Evolutionary conservation across 228 moss, liverwort and hornwort species (phyloP).

Genomic region (Sphagnum magellanicum): DNA sequence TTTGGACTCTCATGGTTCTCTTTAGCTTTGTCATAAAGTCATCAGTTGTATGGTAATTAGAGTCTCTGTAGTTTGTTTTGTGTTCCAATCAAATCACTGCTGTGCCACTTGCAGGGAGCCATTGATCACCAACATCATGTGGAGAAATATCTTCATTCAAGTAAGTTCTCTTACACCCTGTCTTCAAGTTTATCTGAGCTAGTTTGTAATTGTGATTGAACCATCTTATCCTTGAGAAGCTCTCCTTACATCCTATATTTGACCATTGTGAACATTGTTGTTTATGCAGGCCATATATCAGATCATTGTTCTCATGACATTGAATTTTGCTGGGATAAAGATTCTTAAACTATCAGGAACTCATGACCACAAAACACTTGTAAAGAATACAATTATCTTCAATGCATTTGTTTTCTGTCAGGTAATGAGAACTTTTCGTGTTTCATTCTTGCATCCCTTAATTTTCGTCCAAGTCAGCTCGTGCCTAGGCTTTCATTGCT

Average conservation of each 20-base stretch:
- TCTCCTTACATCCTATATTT: too few relatives aligned
- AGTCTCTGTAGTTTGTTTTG: too few relatives aligned
- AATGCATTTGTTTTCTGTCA: constrained; percentile 87
- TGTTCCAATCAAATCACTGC: background rate
- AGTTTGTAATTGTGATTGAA: too few relatives aligned
- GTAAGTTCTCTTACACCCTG: constrained; percentile 16
- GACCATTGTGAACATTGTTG: background rate
- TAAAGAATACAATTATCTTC: constrained; percentile 76
- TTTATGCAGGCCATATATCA: constrained; percentile 54
- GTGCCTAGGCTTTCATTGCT: background rate
- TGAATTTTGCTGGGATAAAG: constrained; percentile 55
- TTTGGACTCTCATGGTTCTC: too few relatives aligned
- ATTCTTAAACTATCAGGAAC: constrained; percentile 50
- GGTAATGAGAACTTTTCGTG: constrained; percentile 14
- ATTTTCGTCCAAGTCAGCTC: too few relatives aligned
- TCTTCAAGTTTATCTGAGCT: too few relatives aligned
- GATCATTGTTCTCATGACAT: constrained; percentile 42
- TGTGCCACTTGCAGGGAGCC: constrained; percentile 57
- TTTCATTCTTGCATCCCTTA: too few relatives aligned
- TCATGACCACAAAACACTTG: fast-evolving
- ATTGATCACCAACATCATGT: constrained; percentile 89
- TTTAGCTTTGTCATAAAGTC: too few relatives aligned
- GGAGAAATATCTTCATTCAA: constrained; percentile 84
- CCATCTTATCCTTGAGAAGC: too few relatives aligned
- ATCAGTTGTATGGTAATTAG: too few relatives aligned